Base-by-base conservation (phyloP, 192 early-diverging fungal species). In the Haplosporangium gracile region DNA sequence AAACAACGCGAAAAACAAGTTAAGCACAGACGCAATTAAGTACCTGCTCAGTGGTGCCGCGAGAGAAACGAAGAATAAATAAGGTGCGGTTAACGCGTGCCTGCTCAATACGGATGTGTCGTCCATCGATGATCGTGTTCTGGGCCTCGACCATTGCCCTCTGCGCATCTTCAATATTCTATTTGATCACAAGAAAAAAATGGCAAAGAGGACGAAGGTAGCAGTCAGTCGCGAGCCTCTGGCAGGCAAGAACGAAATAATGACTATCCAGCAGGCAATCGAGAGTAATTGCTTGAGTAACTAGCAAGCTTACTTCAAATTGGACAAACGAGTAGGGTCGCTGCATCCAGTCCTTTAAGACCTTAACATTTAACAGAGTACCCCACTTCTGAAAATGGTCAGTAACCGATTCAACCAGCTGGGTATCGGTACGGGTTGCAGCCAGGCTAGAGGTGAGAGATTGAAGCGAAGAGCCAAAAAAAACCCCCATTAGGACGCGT, bases 311-410 rank as follows among this genome's bases (percentile, higher is more conserved):
- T 78, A 93, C 93, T 82, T 93, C 91, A 83, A 92, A 96, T 80
- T 96, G 95, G 2, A 96, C 95, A 82, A 96, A 96, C 6, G 95
- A 93, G 76, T 95, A 96, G 2, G 95, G 95, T 13, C 95, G 79
- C 22, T 88, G 70, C 81, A 93, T 82, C 92, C 92, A 94, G 74
- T 96, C 95, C 74, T 92, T 93, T n/a, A 95, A 65, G 9, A 96
- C 94, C 74, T 95, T 95, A 63, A 96, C 93, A 77, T 95, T 89
- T 15, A 93, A 55, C 4, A 96, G 53, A 11, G 45, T 32, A 0
- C 95, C 95, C 94, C 93, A 96, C 75, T 91, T 79, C 13, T 85
- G 39, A 73, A 96, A 95, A 77, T 94, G 93, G 10, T 80, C 49
- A 10, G 88, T 89, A 22, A 96, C 93, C 34, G 90, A 89, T 2